phyloP scores from a whole-genome alignment of 164 flowering plant genomes.

The Santalum album region DNA sequence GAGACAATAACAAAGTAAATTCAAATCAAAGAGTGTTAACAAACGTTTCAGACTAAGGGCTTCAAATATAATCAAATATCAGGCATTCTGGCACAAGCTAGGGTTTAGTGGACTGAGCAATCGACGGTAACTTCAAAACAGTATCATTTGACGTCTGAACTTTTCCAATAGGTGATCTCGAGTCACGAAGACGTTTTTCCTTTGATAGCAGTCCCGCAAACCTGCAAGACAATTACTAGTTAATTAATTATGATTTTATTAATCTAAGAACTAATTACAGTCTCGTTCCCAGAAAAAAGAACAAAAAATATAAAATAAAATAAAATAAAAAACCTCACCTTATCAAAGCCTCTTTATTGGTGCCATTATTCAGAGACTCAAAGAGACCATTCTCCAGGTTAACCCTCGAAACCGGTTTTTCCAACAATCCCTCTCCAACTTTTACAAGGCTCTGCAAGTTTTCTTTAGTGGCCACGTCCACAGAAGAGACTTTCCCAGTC shows the following conservation, averaged over 20 bases:
- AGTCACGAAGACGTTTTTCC: constrained; percentile 22
- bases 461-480: constrained; percentile 15
- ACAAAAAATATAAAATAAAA: background rate
- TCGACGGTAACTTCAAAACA: no score
- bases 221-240: constrained; percentile 12
- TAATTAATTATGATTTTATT: background rate
- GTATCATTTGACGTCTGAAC: background rate
- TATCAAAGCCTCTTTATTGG: constrained; percentile 16
- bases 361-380: constrained; percentile 9
- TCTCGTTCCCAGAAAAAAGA: background rate
- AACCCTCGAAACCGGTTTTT: constrained; percentile 25
- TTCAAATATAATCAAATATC: no score
- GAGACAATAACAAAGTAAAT: no score
- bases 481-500: constrained; percentile 9
- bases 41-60: no score
- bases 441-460: constrained; percentile 15
- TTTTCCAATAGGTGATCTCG: constrained; percentile 18
- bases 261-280: no score
- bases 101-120: no score
- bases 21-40: no score
- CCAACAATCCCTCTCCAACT: constrained; percentile 16
- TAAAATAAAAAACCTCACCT: background rate
- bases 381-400: constrained; percentile 13
- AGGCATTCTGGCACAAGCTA: no score
- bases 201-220: constrained; percentile 26